phyloP scores from a whole-genome alignment of 164 flowering plant genomes.

The Piper betle region DNA sequence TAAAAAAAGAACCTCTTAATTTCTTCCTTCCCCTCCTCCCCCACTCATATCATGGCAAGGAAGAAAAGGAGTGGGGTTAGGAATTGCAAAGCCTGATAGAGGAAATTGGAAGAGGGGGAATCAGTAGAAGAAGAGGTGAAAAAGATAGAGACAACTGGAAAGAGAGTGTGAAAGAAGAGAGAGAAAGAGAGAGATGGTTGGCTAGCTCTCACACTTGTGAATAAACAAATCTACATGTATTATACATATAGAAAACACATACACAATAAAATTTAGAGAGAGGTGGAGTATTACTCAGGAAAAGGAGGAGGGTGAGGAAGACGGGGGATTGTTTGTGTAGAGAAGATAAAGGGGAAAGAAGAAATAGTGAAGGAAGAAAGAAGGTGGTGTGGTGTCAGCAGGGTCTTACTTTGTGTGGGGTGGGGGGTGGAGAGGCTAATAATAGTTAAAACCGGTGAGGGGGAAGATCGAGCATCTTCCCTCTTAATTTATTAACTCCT shows the following conservation, averaged over 20 bases:
- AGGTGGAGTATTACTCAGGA: no score
- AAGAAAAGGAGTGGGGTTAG: slow-evolving; percentile 8
- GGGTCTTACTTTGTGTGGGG: slow-evolving; percentile 17
- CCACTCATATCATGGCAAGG: slow-evolving; percentile 5
- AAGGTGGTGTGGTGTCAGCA: slow-evolving; percentile 42
- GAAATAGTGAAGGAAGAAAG: slow-evolving; percentile 15
- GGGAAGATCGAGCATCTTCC: slow-evolving; percentile 16
- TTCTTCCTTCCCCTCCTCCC: background rate
- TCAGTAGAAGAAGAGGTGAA: slow-evolving; percentile 11
- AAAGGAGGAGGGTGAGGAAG: no score
- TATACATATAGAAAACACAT: no score
- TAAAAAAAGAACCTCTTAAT: no score
- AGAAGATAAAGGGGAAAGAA: slow-evolving; percentile 1
- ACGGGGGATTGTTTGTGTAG: no score
- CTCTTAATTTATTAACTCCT: background rate
- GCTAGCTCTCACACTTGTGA: no score
- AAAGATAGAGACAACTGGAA: slow-evolving; percentile 31
- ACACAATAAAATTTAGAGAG: no score
- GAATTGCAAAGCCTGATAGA: slow-evolving; percentile 1
- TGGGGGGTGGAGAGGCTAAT: slow-evolving; percentile 17
- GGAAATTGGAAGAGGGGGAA: slow-evolving; percentile 5
- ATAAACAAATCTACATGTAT: no score
- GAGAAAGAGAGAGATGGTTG: slow-evolving; percentile 5
- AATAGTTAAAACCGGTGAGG: slow-evolving; percentile 26
- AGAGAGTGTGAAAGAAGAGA: slow-evolving; percentile 14